Evolutionary conservation across 2,329 filamentous ascomycete species (phyloP).

Genomic region (Gnomoniopsis sp.): DNA sequence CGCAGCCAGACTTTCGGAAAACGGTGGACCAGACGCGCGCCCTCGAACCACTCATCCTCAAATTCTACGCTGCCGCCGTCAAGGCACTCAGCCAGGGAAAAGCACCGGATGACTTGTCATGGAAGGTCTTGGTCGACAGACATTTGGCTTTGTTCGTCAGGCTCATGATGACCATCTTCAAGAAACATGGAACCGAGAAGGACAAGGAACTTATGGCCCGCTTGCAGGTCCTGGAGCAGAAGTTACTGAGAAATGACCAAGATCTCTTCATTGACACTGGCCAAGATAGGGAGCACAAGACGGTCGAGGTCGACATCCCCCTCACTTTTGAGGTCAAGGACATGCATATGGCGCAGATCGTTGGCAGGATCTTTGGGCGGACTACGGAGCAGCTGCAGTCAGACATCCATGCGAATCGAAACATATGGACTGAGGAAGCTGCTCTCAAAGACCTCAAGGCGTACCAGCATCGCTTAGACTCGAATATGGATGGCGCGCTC

Average conservation of each 20-base stretch:
- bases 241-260: constrained; percentile 90
- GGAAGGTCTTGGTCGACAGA: constrained; percentile 88
- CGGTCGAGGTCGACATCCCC: constrained; percentile 78
- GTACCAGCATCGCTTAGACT: constrained; percentile 84
- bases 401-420: constrained; percentile 79
- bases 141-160: constrained; percentile 94
- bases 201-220: constrained; percentile 80
- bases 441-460: constrained; percentile 88
- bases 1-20: constrained; percentile 82
- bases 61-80: constrained; percentile 93
- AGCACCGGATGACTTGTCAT: constrained; percentile 74
- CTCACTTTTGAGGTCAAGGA: constrained; percentile 92
- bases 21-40: constrained; percentile 91
- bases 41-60: constrained; percentile 87
- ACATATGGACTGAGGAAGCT: constrained; percentile 85
- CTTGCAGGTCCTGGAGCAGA: constrained; percentile 81
- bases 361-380: constrained; percentile 81
- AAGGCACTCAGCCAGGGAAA: constrained; percentile 78
- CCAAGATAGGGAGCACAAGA: constrained; percentile 58
- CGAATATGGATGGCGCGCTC: constrained; percentile 74
- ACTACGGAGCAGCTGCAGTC: constrained; percentile 76
- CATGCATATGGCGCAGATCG: constrained; percentile 88
- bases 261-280: constrained; percentile 68
- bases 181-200: constrained; percentile 78
- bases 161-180: constrained; percentile 74